These are phyloP conservation scores for Bisporella sp. DNA, from an alignment of 2,329 filamentous ascomycete species.

Conservation along the genomic window DNA sequence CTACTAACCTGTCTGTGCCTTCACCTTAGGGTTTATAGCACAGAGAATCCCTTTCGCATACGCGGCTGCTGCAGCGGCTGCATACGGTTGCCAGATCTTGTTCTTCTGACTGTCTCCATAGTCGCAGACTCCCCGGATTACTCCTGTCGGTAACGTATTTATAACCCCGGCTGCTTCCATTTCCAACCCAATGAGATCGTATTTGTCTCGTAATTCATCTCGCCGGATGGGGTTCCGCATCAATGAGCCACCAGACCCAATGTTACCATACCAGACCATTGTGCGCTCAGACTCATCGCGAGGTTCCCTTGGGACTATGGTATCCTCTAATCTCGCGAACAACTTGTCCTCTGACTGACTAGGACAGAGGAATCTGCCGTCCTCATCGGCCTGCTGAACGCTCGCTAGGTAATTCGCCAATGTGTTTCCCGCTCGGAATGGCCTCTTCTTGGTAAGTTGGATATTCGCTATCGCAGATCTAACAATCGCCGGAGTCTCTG, in stretches of 20 bases:
- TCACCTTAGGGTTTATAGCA: background rate
- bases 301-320: slow-evolving; percentile 10
- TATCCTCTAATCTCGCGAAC: slow-evolving; percentile 9
- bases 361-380: slow-evolving; percentile 21
- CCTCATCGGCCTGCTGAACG: slow-evolving; percentile 20
- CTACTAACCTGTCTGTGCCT: background rate
- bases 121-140: slow-evolving; percentile 29
- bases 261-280: slow-evolving; percentile 29
- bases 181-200: slow-evolving; percentile 27
- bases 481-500: slow-evolving; percentile 16
- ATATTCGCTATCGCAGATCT: slow-evolving; percentile 30
- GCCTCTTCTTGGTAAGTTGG: slow-evolving; percentile 18
- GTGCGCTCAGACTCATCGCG: slow-evolving; percentile 20
- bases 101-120: slow-evolving; percentile 30
- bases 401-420: slow-evolving; percentile 21
- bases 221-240: slow-evolving; percentile 21
- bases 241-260: slow-evolving; percentile 29
- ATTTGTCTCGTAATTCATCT: slow-evolving; percentile 22
- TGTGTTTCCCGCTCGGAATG: slow-evolving; percentile 6
- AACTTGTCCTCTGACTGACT: slow-evolving; percentile 26
- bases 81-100: slow-evolving; percentile 31
- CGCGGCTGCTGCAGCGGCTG: slow-evolving; percentile 28
- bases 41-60: slow-evolving; percentile 23
- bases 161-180: slow-evolving; percentile 30
- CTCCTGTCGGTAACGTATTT: slow-evolving; percentile 27